Base-by-base conservation (phyloP, 495 filamentous ascomycete genomes). In the Hypoxylon cercidicola region DNA sequence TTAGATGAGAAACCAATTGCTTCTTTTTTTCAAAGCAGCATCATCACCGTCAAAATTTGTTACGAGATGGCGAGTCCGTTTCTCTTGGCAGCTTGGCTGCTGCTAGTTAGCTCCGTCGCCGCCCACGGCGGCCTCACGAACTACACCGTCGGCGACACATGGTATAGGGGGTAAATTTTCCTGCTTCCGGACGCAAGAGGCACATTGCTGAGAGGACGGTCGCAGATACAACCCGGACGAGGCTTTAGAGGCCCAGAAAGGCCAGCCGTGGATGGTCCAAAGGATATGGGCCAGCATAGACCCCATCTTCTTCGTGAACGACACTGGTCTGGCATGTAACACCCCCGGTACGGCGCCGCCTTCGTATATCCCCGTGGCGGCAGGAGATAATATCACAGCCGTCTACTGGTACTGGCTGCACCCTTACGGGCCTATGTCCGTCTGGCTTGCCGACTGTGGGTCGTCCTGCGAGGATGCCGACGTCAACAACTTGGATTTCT, bases 381-480 rank as follows among this genome's bases (percentile, higher is more conserved):
- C 79, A 16, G 80, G 80, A 20, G 72, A 78, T 0, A 76, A 72
- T 55, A 70, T 83, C 35, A 79, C 78, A 0, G 81, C 78, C 21
- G 74, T 83, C 0, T 83, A 83, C 66, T 82, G 75, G 71, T 80
- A 79, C 69, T 84, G 81, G 82, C 74, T 82, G 1, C 81, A 85
- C 59, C 79, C 83, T 7, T 78, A 82, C 11, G 82, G 83, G 0
- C 81, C 83, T 6, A 82, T 84, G 75, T 75, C 75, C 0, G 75
- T 78, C 4, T 84, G 81, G 75, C 70, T 84, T 12, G 77, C 82
- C 10, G 71, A 72, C 16, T 82, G 81, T 61, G 75, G 68, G 11
- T 73, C 54, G 21, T 74, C 74, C 13, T 85, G 81, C 55, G 60
- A 63, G 4, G 61, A 50, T 28, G 78, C 72, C 21, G 63, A 84